Evolutionary conservation across 306 rosid species (phyloP).

Genomic region (Prunus campanulata): DNA sequence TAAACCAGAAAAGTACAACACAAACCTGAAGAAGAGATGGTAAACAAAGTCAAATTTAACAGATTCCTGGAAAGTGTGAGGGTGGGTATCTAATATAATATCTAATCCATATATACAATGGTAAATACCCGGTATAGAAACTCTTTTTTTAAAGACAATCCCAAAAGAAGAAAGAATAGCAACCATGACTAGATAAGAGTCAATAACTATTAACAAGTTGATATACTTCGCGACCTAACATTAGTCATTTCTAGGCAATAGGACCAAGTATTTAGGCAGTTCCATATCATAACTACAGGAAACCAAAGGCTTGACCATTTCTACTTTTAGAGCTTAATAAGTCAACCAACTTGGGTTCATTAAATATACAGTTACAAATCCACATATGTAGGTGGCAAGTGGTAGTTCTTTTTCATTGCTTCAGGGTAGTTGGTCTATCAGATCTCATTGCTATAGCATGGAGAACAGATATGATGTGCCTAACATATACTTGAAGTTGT

Average conservation of each 20-base stretch:
- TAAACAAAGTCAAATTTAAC: constrained; percentile 30
- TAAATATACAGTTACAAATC: neutral
- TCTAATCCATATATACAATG: neutral
- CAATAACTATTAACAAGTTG: neutral
- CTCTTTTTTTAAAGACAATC: neutral
- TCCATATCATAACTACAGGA: neutral
- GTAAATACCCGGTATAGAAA: neutral
- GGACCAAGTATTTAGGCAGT: neutral
- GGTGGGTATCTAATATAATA: neutral
- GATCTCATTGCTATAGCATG: neutral
- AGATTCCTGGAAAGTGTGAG: constrained; percentile 6
- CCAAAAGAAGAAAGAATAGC: neutral
- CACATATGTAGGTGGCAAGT: neutral
- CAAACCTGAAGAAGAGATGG: constrained; percentile 51
- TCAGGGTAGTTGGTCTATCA: neutral
- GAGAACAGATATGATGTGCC: neutral
- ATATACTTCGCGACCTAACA: neutral
- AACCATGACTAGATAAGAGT: neutral
- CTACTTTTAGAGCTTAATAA: neutral
- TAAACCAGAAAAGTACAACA: constrained; percentile 65
- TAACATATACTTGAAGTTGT: neutral
- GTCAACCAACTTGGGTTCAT: neutral
- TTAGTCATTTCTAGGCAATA: neutral
- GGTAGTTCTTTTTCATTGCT: neutral
- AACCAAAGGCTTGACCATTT: neutral